Evolutionary conservation across 2,329 filamentous ascomycete genomes (phyloP).

Genomic region (Colletotrichum plurivorum): DNA sequence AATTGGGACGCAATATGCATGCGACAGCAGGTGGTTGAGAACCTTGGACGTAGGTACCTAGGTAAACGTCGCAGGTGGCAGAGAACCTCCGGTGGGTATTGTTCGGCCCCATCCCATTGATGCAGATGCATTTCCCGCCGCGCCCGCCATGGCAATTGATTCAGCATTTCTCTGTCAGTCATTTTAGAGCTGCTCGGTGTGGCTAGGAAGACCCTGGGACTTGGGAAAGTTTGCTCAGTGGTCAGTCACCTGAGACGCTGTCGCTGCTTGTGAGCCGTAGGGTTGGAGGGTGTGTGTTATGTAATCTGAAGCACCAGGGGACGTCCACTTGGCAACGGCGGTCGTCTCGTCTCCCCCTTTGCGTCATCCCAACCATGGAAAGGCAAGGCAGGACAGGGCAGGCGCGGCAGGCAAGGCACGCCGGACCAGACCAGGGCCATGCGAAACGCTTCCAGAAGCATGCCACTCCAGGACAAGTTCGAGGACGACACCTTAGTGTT

Average conservation of each 20-base stretch:
- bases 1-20: slow-evolving; percentile 8
- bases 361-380: slow-evolving; percentile 13
- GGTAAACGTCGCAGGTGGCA: background rate
- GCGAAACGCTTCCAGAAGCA: slow-evolving; percentile 25
- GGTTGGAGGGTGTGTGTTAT: too few relatives aligned
- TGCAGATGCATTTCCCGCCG: background rate
- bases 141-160: background rate
- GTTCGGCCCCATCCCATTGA: slow-evolving; percentile 9
- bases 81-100: slow-evolving; percentile 11
- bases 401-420: too few relatives aligned
- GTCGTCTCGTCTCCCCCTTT: background rate
- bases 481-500: slow-evolving; percentile 21
- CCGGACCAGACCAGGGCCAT: background rate
- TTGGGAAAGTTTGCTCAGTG: too few relatives aligned
- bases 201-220: too few relatives aligned
- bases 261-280: too few relatives aligned
- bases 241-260: too few relatives aligned
- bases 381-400: too few relatives aligned
- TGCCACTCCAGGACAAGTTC: slow-evolving; percentile 1
- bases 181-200: too few relatives aligned
- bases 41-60: slow-evolving; percentile 2
- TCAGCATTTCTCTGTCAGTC: too few relatives aligned
- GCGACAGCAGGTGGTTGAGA: slow-evolving; percentile 4
- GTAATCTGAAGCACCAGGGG: background rate
- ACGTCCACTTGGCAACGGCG: slow-evolving; percentile 9